Base-by-base conservation (phyloP, 129 eudicot species). In the Silybum marianum region DNA sequence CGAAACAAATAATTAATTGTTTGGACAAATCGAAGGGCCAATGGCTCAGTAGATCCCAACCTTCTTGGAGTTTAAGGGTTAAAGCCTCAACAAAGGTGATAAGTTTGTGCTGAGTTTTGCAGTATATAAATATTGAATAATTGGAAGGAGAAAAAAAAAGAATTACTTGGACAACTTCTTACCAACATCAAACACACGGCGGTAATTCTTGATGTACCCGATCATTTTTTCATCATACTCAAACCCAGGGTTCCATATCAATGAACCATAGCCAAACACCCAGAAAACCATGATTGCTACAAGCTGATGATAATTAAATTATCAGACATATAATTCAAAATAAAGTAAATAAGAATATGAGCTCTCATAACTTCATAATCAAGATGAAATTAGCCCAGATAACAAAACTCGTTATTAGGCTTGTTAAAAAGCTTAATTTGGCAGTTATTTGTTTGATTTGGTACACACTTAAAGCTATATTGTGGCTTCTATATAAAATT, bases 171-270 rank as follows among this genome's bases (percentile, higher is more conserved):
- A 38, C 14, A 73, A 42, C 0, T 30, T 8, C 90, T 58, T 88
- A 95, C 97, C 99, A 23, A 92, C 90, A 87, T 95, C 98, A 81
- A 95, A 95, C 71, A 91, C 97, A 39, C 99, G 93, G 38, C 87
- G 87, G 83, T 95, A 95, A 51, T 92, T 87, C 85, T 91, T 95
- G 84, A 95, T 89, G 76, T 72, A 90, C 42, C 99, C 99, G 24
- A 92, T 87, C 69, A 91, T 83, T 86, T 95, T 95, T 82, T 92
- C 99, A 81, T 92, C 97, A 72, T 87, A 89, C 40, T 89, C 90
- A 39, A 95, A 95, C 8, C 97, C 99, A 3, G 99, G 99, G 90
- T 95, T 95, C 99, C 99, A 95, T 40, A 88, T 95, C 91, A 95
- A 89, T 39, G 99, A 95, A 48, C 99, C 99, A 79, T 95, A 95